Percentiles rank a stretch among this genome's conserved stretches.
These are phyloP conservation scores for Sphaerobolus stellatus DNA, from an alignment of 1,284 basidiomycete genomes.

Conservation along the genomic window DNA sequence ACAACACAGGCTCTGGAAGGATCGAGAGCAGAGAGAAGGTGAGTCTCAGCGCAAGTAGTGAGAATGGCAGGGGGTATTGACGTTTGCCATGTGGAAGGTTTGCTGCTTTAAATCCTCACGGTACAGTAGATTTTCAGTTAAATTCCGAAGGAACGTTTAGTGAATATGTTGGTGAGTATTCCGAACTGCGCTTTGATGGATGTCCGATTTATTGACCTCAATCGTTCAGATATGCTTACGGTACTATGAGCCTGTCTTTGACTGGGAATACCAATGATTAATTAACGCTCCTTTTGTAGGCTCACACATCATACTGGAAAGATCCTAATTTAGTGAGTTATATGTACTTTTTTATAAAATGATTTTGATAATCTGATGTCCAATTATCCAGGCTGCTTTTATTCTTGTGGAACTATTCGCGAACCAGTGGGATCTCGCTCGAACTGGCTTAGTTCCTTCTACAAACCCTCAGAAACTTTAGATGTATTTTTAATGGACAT, in stretches of 20 bases:
- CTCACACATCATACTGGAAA: constrained; percentile 31
- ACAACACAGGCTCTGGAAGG: constrained; percentile 20
- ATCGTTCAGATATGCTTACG: constrained; percentile 27
- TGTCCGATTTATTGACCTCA: background rate
- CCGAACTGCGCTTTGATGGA: background rate
- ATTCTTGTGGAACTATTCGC: constrained; percentile 31
- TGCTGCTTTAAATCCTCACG: constrained; percentile 29
- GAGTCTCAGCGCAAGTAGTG: background rate
- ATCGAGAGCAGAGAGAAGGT: constrained; percentile 29
- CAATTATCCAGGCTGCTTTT: constrained; percentile 21
- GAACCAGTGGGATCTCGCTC: constrained; percentile 25
- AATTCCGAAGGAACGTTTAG: constrained; percentile 29
- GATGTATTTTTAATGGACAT: no score
- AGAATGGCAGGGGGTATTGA: background rate
- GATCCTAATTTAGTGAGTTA: constrained; percentile 22
- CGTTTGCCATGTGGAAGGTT: constrained; percentile 19
- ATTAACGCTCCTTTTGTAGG: constrained; percentile 14
- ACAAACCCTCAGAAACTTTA: no score
- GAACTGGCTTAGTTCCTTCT: constrained; percentile 24
- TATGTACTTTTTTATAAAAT: no score
- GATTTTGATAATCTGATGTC: no score
- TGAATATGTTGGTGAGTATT: constrained; percentile 25
- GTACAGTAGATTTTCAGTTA: constrained; percentile 29
- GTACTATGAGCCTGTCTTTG: constrained; percentile 16
- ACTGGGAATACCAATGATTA: background rate